Conservation (phyloP, 1,139 yeast species). For the Blastobotrys arbuscula region DNA sequence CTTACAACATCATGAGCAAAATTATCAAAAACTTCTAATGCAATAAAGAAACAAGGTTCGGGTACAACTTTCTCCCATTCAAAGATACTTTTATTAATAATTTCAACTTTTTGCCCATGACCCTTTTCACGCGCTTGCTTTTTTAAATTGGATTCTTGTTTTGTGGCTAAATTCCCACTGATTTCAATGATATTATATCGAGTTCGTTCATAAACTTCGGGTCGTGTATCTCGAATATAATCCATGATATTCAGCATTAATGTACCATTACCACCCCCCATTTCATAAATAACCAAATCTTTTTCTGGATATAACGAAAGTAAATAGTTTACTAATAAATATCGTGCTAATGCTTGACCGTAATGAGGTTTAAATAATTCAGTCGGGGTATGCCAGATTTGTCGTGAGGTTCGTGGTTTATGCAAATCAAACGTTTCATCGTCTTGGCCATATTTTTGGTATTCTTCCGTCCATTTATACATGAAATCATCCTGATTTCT, state of each 20-base stretch:
- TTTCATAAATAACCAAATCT: conserved; percentile 70
- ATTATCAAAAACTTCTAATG: conserved; percentile 81
- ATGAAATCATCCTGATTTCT: conserved; percentile 66
- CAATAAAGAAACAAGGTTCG: conserved; percentile 75
- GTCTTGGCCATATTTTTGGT: conserved; percentile 41
- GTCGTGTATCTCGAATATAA: conserved; percentile 56
- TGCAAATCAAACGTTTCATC: conserved; percentile 28
- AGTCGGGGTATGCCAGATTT: conserved; percentile 88
- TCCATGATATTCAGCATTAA: conserved; percentile 73
- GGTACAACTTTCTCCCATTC: conserved; percentile 62
- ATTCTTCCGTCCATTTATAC: conserved; percentile 63
- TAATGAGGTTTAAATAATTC: conserved; percentile 75
- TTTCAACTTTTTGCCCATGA: conserved; percentile 51
- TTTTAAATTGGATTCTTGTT: conserved; percentile 42
- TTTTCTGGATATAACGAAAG: conserved; percentile 58
- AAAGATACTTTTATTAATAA: conserved; percentile 69
- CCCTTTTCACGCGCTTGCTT: conserved; percentile 34
- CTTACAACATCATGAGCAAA: conserved; percentile 78
- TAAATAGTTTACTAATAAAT: conserved; percentile 64
- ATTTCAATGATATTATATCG: conserved; percentile 75
- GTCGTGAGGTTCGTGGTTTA: conserved; percentile 36
- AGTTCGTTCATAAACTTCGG: conserved; percentile 65
- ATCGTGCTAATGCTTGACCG: conserved; percentile 79
- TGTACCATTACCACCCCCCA: conserved; percentile 92
- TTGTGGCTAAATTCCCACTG: conserved; percentile 59